These are phyloP conservation scores for Sparassis latifolia DNA, from an alignment of 1,284 basidiomycete genomes.

Conservation along the genomic window DNA sequence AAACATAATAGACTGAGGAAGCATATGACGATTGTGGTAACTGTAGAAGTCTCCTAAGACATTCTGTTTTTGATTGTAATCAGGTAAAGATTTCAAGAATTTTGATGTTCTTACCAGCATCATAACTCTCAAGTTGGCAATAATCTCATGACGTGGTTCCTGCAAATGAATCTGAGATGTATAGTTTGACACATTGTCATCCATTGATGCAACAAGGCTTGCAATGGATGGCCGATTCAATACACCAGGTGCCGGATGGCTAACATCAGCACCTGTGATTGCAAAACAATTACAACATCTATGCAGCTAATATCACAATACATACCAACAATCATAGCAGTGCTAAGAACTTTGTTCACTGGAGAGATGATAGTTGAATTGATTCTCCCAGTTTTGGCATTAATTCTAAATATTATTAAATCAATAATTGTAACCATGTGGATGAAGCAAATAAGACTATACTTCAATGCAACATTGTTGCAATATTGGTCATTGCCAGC, in stretches of 20 bases:
- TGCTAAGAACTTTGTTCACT: conserved; percentile 13
- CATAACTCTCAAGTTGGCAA: conserved; percentile 37
- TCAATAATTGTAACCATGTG: background rate
- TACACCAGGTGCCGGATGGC: conserved; percentile 41
- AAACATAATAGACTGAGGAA: conserved; percentile 36
- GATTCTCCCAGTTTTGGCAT: conserved; percentile 37
- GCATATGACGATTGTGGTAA: conserved; percentile 6
- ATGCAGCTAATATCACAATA: background rate
- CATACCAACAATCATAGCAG: conserved; percentile 40
- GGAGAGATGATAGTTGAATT: conserved; percentile 27
- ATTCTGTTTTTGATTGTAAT: conserved; percentile 11
- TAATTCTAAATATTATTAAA: conserved; percentile 31
- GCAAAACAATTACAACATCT: background rate
- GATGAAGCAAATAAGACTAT: conserved; percentile 5
- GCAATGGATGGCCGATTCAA: conserved; percentile 42
- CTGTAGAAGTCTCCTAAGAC: conserved; percentile 18
- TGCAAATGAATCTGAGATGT: conserved; percentile 40
- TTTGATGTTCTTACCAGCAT: conserved; percentile 10
- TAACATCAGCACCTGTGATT: conserved; percentile 42
- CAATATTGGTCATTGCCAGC: conserved; percentile 35
- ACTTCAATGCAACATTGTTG: conserved; percentile 48
- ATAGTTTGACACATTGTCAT: conserved; percentile 30
- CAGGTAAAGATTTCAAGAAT: background rate
- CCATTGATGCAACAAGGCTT: conserved; percentile 45
- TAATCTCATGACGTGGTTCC: conserved; percentile 42